These are phyloP conservation scores for Fagus sylvatica DNA, from an alignment of 306 rosid species.

Conservation along the genomic window DNA sequence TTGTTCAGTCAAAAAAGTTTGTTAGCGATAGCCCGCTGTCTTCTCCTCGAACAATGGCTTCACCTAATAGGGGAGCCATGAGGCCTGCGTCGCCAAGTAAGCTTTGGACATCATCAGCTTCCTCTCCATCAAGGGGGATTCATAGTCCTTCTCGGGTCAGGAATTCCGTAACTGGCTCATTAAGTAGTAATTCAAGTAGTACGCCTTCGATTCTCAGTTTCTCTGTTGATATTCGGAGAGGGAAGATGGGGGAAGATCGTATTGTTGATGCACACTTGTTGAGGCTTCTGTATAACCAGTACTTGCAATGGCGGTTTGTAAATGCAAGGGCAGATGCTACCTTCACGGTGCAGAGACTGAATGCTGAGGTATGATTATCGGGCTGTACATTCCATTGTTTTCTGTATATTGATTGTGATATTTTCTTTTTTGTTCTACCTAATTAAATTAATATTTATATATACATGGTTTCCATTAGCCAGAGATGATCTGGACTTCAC, in stretches of 20 bases:
- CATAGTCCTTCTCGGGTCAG: slow-evolving; percentile 85
- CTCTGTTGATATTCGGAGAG: slow-evolving; percentile 86
- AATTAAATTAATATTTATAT: slow-evolving; percentile 10
- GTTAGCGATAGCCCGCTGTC: slow-evolving; percentile 55
- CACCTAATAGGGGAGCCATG: slow-evolving; percentile 68
- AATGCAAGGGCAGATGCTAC: slow-evolving; percentile 97
- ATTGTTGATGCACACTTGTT: slow-evolving; percentile 86
- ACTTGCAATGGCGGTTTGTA: slow-evolving; percentile 93
- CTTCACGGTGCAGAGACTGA: slow-evolving; percentile 76
- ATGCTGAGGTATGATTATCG: slow-evolving; percentile 75
- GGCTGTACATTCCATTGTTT: slow-evolving; percentile 3
- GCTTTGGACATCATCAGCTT: slow-evolving; percentile 66
- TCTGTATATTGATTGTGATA: neutral
- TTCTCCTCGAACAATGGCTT: slow-evolving; percentile 74
- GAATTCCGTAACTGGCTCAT: slow-evolving; percentile 53
- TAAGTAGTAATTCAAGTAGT: slow-evolving; percentile 50
- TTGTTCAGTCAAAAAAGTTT: slow-evolving; percentile 62
- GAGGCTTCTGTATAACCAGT: slow-evolving; percentile 89
- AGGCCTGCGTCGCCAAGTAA: slow-evolving; percentile 89
- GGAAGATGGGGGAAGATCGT: slow-evolving; percentile 94
- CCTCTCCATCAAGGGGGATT: slow-evolving; percentile 75
- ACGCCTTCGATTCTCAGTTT: slow-evolving; percentile 90
- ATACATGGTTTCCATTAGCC: neutral
- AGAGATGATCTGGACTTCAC: no score
- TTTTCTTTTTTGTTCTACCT: slow-evolving; percentile 5